Evolutionary conservation across 2,329 filamentous ascomycete genomes (phyloP).

Genomic region (Spiromastix sp.): DNA sequence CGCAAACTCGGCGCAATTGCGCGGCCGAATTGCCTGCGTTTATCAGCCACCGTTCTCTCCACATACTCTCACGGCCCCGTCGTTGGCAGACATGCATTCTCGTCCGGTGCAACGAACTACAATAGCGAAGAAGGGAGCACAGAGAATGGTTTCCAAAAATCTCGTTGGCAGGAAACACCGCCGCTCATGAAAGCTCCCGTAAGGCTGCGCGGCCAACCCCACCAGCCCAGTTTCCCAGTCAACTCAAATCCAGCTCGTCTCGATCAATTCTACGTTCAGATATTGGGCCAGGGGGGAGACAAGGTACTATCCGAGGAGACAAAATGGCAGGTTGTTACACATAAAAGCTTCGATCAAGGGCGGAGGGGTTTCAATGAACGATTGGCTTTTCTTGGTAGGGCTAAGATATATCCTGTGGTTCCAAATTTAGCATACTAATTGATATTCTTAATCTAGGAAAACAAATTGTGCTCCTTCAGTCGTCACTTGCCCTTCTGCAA

Average conservation of each 20-base stretch:
- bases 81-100: slow-evolving; percentile 17
- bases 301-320: slow-evolving; percentile 75
- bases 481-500: slow-evolving; percentile 51
- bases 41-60: slow-evolving; percentile 15
- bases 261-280: slow-evolving; percentile 64
- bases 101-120: slow-evolving; percentile 16
- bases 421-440: slow-evolving; percentile 4
- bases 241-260: slow-evolving; percentile 67
- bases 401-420: background rate
- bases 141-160: too few species aligned
- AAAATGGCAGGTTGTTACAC: slow-evolving; percentile 94
- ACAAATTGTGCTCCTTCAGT: slow-evolving; percentile 54
- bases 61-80: slow-evolving; percentile 15
- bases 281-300: slow-evolving; percentile 65
- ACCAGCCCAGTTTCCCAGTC: slow-evolving; percentile 44
- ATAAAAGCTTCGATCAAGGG: slow-evolving; percentile 97
- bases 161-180: slow-evolving; percentile 64
- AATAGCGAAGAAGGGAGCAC: too few species aligned
- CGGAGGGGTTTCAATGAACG: slow-evolving; percentile 89
- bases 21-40: slow-evolving; percentile 14
- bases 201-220: slow-evolving; percentile 26
- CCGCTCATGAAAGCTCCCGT: slow-evolving; percentile 59
- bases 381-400: slow-evolving; percentile 73
- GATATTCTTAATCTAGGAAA: slow-evolving; percentile 38
- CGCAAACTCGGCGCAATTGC: slow-evolving; percentile 11